Evolutionary conservation across 116 monocot genomes (phyloP), one percentile per base, ranked within the genome.

Genomic region (Cymodocea nodosa): DNA sequence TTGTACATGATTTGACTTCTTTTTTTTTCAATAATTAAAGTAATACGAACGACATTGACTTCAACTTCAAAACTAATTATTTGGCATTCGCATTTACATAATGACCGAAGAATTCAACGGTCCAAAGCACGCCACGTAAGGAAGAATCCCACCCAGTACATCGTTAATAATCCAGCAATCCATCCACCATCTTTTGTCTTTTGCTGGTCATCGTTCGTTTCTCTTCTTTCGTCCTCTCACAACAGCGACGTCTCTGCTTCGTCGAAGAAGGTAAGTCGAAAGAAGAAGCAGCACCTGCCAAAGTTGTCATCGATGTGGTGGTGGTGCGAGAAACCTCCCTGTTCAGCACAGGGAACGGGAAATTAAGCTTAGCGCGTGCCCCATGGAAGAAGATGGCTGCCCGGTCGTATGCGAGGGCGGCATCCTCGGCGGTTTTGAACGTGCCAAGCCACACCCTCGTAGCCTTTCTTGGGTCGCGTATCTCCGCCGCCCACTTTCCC

Each of bases 351-450:
- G 83, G 70, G 71, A 80, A 71, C 0, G 85, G 79, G 74, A 82
- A 85, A 55, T 85, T 85, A 59, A 85, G 79, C 56, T 79, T 78
- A 7, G 85, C 85, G 22, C 81, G 75, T 3, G 79, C 73, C 25
- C 85, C 85, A 36, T 82, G 81, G 76, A 85, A 78, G 57, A 76
- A 64, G 66, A 66, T 78, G 7, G 85, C 85, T 19, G 78, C 85
- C 23, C 70, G 65, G 74, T 92, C 92, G 59, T 92, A 92, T 1
- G 92, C 92, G 35, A 82, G 74, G 20, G 92, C 87, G 10, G 87
- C 92, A 58, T 84, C 92, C 74, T 92, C 92, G 9, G 92, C 84
- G 2, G 87, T 87, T 76, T 82, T 82, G 70, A 92, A 92, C 19
- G 91, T 91, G 23, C 91, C 91, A 22, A 91, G 87, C 91, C 90